These are phyloP conservation scores for Saccharomyces pastorianus DNA, from an alignment of 1,139 yeast species.

Conservation along the genomic window DNA sequence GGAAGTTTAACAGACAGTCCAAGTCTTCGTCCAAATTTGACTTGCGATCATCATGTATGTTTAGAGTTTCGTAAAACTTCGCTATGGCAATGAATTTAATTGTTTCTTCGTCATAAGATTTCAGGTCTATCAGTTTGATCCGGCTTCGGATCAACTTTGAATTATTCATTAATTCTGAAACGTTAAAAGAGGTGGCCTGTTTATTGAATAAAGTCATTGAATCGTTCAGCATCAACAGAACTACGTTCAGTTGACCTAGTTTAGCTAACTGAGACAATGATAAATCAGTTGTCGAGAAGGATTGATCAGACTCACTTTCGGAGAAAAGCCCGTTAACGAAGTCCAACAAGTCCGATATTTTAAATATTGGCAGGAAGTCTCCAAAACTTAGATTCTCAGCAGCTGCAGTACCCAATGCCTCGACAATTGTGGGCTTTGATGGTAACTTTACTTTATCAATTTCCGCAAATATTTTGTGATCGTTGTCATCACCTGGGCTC, in stretches of 20 bases:
- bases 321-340: background rate
- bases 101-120: background rate
- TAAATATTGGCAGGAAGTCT: background rate
- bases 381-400: background rate
- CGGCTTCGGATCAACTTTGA: background rate
- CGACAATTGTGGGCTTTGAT: background rate
- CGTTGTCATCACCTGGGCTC: background rate
- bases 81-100: background rate
- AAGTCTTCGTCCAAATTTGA: background rate
- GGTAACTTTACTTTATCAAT: background rate
- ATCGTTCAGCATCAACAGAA: background rate
- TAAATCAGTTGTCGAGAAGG: too few species aligned
- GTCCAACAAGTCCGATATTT: background rate
- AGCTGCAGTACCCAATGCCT: too few species aligned
- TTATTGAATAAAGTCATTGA: background rate
- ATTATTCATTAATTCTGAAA: background rate
- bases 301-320: too few species aligned
- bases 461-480: background rate
- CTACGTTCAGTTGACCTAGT: background rate
- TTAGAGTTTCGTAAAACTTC: background rate
- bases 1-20: background rate
- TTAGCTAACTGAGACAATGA: too few species aligned
- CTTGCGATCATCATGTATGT: background rate
- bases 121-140: background rate
- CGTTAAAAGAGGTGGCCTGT: background rate